Evolutionary conservation across 2,329 filamentous ascomycete genomes (phyloP).

Genomic region (Cadophora sp.): DNA sequence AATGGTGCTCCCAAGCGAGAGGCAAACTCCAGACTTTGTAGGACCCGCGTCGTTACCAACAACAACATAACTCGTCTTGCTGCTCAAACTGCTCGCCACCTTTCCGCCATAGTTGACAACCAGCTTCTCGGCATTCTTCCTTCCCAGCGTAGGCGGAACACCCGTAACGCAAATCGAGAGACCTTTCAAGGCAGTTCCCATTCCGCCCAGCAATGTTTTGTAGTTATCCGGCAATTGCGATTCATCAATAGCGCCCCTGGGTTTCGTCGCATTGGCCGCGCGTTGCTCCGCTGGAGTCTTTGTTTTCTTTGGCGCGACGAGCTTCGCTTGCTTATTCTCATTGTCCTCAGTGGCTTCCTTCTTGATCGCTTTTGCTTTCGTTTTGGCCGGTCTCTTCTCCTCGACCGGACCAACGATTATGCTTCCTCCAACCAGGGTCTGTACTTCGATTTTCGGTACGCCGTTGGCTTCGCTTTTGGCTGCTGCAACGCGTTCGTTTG

Average conservation of each 20-base stretch:
- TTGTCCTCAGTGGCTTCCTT: conserved; percentile 10
- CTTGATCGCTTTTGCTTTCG: conserved; percentile 15
- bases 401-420: conserved; percentile 21
- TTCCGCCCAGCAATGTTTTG: conserved; percentile 27
- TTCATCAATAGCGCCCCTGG: conserved; percentile 19
- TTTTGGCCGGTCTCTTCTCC: conserved; percentile 16
- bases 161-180: conserved; percentile 36
- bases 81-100: conserved; percentile 33
- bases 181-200: conserved; percentile 25
- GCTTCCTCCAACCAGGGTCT: conserved; percentile 31
- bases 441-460: conserved; percentile 17
- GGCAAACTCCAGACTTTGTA: conserved; percentile 26
- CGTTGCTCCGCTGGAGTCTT: conserved; percentile 36
- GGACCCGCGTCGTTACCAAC: conserved; percentile 39
- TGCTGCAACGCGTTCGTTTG: conserved; percentile 24
- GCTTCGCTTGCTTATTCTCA: conserved; percentile 18
- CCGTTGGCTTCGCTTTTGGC: conserved; percentile 18
- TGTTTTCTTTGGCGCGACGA: conserved; percentile 32
- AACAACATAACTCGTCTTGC: conserved; percentile 38
- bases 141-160: conserved; percentile 33
- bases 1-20: not conserved
- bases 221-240: conserved; percentile 32
- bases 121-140: conserved; percentile 36
- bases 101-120: conserved; percentile 36
- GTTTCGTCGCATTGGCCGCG: conserved; percentile 34